Percentiles rank a stretch among this genome's conserved stretches.
These are phyloP conservation scores for Amanita rubescens DNA, from an alignment of 768 basidiomycete genomes.

Conservation along the genomic window DNA sequence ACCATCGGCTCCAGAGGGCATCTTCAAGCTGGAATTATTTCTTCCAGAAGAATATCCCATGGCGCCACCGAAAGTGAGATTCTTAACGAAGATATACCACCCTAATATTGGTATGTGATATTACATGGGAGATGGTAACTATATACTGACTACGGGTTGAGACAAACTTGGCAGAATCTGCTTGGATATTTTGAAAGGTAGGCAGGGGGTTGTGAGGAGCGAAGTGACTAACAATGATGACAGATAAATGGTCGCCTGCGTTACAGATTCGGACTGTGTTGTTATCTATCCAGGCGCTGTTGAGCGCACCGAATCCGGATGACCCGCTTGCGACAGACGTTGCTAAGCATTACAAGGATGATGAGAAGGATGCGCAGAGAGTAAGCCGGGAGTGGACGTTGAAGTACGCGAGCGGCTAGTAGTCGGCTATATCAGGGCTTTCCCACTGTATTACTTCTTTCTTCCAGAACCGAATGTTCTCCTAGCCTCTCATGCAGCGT, in stretches of 20 bases:
- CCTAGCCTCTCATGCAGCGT: not conserved
- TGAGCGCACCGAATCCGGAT: constrained; percentile 95
- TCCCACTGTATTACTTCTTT: not conserved
- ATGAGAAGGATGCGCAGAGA: constrained; percentile 87
- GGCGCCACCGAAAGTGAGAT: constrained; percentile 97
- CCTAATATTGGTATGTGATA: constrained; percentile 88
- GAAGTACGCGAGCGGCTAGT: constrained; percentile 53
- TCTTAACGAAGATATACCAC: constrained; percentile 97
- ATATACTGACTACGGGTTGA: constrained; percentile 24
- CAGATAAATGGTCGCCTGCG: constrained; percentile 99
- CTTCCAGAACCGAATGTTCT: not conserved
- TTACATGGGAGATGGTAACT: not conserved
- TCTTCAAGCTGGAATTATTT: constrained; percentile 95
- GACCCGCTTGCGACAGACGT: constrained; percentile 92
- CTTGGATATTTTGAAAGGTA: constrained; percentile 95
- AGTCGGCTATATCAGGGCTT: not conserved
- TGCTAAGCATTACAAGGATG: constrained; percentile 98
- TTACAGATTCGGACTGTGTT: constrained; percentile 97
- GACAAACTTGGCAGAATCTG: constrained; percentile 99
- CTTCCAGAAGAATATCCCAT: constrained; percentile 99
- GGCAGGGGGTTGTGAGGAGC: constrained; percentile 10
- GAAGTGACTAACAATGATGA: not conserved
- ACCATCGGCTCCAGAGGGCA: constrained; percentile 51
- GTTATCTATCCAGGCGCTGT: constrained; percentile 92
- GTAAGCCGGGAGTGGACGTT: constrained; percentile 96